Base-by-base conservation (phyloP, 1,284 basidiomycete species). In the Sporisorium iseilematis-ciliati region DNA sequence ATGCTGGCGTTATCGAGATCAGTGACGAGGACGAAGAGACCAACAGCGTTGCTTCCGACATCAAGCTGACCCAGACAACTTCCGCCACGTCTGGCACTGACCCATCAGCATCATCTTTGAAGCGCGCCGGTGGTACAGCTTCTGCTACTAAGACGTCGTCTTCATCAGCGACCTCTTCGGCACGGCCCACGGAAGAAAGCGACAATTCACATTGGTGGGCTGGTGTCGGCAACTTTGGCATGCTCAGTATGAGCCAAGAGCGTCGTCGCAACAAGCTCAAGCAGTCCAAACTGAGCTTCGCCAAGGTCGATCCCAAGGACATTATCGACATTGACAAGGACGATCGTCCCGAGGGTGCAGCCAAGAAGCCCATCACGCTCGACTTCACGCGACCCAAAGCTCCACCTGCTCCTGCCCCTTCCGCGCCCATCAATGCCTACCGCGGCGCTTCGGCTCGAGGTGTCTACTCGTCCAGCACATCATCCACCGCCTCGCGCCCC, bases 241-340 rank as follows among this genome's bases (percentile, higher is more conserved):
- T 65, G 68, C 53, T 66, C 16, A 65, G 40, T 31, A 73, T 57
- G 21, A 72, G 69, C 43, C 74, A 65, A 26, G 65, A 71, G 35
- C 60, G 60, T n/a, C 54, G 64, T 21, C 67, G 63, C 49, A 65
- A 66, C 31, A 64, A 65, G 53, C 48, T 81, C 42, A 80, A 77
- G 45, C 79, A 81, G 55, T 65, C 75, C 61, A 81, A 80, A 57
- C 73, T 81, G 33, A 73, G 60, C 57, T 80, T 78, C 41, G 50
- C 60, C 38, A 65, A 69, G 33, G 61, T 67, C 21, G 53, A 76
- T 25, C 69, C 74, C 2, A 68, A 49, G 25, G 65, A 76, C 29
- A 59, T 72, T 53, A 79, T 79, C 59, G 77, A 79, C 26, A 26
- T 79, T 12, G 77, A 79, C 55, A 65, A 56, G 14, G 55, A 64